A percentile compares a stretch with the other conserved stretches of the same genome.
phyloP scores from a whole-genome alignment of 2,329 filamentous ascomycete genomes.

The Colletotrichum viniferum region DNA sequence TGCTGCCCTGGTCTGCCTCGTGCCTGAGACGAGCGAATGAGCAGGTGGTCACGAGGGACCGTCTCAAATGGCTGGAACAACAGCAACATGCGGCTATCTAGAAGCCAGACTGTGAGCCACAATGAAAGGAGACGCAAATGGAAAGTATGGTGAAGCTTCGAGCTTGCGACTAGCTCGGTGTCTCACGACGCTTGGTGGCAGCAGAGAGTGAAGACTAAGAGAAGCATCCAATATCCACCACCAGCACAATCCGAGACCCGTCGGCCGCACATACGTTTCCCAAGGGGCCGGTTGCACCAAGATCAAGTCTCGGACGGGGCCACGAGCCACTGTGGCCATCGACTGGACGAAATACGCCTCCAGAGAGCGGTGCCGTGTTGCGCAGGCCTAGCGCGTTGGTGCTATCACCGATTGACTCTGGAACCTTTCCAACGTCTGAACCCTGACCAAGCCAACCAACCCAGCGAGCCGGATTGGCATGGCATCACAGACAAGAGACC shows the following conservation, averaged over 20 bases:
- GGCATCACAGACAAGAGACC: slow-evolving; percentile 14
- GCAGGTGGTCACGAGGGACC: background rate
- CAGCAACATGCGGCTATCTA: background rate
- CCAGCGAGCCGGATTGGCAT: slow-evolving; percentile 16
- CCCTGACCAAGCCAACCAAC: background rate
- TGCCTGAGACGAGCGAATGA: background rate
- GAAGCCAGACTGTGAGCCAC: background rate
- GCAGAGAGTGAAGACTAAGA: background rate
- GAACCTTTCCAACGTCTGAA: slow-evolving; percentile 16
- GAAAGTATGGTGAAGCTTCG: background rate
- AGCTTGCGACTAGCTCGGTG: background rate
- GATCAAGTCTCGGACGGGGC: background rate
- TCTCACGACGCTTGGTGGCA: slow-evolving; percentile 10
- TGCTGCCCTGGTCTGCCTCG: background rate
- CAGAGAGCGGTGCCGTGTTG: background rate
- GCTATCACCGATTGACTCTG: slow-evolving; percentile 4
- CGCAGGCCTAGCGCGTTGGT: slow-evolving; percentile 2
- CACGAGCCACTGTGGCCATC: background rate
- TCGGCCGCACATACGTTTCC: slow-evolving; percentile 3
- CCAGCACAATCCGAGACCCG: background rate
- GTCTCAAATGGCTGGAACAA: background rate
- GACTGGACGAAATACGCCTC: slow-evolving; percentile 13
- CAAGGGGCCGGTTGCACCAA: slow-evolving; percentile 20
- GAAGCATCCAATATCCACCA: background rate
- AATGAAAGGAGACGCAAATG: background rate